A percentile compares a stretch with the other conserved stretches of the same genome.
These are phyloP conservation scores for Triticum dicoccoides DNA, from an alignment of 176 grass and related monocot genomes.

Conservation along the genomic window DNA sequence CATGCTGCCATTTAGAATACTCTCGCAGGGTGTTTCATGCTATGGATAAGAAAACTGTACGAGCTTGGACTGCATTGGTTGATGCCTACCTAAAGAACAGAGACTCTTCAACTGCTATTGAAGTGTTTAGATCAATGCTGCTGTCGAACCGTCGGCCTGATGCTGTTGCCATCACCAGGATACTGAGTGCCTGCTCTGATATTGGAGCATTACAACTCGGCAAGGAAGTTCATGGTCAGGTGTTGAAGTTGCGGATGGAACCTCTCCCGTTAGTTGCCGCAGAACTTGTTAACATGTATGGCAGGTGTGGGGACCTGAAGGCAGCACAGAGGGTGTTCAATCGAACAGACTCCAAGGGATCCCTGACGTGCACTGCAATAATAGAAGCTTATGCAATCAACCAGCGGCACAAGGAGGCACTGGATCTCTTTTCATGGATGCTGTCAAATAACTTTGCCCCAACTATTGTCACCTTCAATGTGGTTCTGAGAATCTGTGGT, in stretches of 20 bases:
- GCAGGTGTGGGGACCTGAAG: constrained; percentile 58
- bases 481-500: constrained; percentile 57
- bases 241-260: constrained; percentile 63
- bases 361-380: constrained; percentile 76
- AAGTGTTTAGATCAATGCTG: constrained; percentile 74
- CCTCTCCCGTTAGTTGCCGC: constrained; percentile 57
- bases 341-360: constrained; percentile 56
- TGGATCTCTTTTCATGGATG: constrained; percentile 73
- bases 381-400: constrained; percentile 75
- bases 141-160: constrained; percentile 48
- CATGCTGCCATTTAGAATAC: constrained; percentile 51
- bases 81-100: constrained; percentile 80
- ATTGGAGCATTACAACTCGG: constrained; percentile 43
- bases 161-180: constrained; percentile 68
- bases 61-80: constrained; percentile 80
- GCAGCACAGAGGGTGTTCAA: constrained; percentile 67
- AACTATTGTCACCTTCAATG: constrained; percentile 65
- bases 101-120: constrained; percentile 47
- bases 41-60: constrained; percentile 75
- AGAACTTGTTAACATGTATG: constrained; percentile 79
- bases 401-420: constrained; percentile 55
- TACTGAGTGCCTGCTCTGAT: constrained; percentile 58
- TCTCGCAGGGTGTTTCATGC: constrained; percentile 57
- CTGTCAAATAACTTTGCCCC: constrained; percentile 69
- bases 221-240: constrained; percentile 65